Evolutionary conservation across 176 grass and related monocot genomes (phyloP).

Genomic region (Eragrostis nindensis): DNA sequence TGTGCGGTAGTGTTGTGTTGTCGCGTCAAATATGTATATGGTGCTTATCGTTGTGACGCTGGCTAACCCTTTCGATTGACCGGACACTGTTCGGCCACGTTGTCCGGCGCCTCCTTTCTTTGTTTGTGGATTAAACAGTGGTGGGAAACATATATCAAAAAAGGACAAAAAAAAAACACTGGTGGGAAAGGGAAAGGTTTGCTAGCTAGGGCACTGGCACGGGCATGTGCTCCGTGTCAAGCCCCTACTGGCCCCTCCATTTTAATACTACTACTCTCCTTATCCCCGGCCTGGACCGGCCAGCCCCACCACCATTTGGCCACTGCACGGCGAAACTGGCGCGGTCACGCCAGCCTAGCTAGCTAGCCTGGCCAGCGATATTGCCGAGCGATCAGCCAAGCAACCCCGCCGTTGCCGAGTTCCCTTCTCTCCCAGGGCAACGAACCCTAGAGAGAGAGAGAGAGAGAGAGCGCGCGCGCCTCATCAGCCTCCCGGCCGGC

Average conservation of each 20-base stretch:
- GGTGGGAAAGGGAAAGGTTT: not conserved
- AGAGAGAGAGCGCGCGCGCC: too few relatives aligned
- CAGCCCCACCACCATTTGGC: conserved; percentile 24
- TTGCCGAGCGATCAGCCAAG: not conserved
- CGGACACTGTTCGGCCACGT: conserved; percentile 19
- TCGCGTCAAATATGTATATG: not conserved
- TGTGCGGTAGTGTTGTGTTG: not conserved
- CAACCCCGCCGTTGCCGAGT: not conserved
- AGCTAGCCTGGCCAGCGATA: not conserved
- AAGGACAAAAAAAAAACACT: too few relatives aligned
- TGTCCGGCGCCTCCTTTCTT: not conserved
- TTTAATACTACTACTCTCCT: conserved; percentile 58
- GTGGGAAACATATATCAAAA: too few relatives aligned
- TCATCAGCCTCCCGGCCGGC: not conserved
- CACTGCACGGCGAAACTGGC: not conserved
- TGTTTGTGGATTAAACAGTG: not conserved
- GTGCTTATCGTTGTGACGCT: too few relatives aligned
- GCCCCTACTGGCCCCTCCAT: conserved; percentile 30
- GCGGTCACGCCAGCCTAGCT: not conserved
- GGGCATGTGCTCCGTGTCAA: conserved; percentile 58
- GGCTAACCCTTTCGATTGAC: not conserved
- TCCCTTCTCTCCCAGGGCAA: too few relatives aligned
- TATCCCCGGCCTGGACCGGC: conserved; percentile 38
- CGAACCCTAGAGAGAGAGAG: conserved; percentile 16
- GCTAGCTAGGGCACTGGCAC: not conserved